These are phyloP conservation scores for Pichia sp. DNA, from an alignment of 1,139 yeast species.

Conservation along the genomic window DNA sequence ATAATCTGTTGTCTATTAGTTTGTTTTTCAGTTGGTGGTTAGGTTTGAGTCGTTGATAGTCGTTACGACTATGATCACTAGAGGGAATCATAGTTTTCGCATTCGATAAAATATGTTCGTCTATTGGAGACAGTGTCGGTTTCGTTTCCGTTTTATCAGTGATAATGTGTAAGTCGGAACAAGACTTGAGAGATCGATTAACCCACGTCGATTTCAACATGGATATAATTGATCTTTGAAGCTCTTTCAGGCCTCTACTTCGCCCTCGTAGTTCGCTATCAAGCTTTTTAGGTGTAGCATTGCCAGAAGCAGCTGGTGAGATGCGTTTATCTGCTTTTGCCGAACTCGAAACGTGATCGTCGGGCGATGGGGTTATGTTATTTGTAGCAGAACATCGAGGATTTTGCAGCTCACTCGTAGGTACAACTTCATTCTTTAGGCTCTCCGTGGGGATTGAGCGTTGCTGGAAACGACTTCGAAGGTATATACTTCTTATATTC, in stretches of 20 bases:
- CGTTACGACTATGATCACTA: neutral
- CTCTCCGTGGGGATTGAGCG: neutral
- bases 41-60: neutral
- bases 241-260: neutral
- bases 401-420: neutral
- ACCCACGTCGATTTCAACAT: neutral
- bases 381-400: neutral
- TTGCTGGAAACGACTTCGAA: conserved; percentile 13
- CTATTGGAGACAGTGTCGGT: conserved; percentile 6
- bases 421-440: neutral
- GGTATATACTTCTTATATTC: conserved; percentile 3
- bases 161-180: conserved; percentile 1
- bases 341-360: too few species aligned
- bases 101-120: conserved; percentile 5
- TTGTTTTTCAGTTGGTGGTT: neutral
- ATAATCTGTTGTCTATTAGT: neutral
- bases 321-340: too few species aligned
- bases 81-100: neutral
- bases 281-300: too few species aligned
- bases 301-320: too few species aligned
- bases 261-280: too few species aligned
- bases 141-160: neutral
- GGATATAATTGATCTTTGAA: neutral
- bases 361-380: too few species aligned
- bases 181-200: neutral